Evolutionary conservation across 208 protist species (phyloP), one percentile per base, ranked within the genome.

Genomic region (Trypanosoma congolense): DNA sequence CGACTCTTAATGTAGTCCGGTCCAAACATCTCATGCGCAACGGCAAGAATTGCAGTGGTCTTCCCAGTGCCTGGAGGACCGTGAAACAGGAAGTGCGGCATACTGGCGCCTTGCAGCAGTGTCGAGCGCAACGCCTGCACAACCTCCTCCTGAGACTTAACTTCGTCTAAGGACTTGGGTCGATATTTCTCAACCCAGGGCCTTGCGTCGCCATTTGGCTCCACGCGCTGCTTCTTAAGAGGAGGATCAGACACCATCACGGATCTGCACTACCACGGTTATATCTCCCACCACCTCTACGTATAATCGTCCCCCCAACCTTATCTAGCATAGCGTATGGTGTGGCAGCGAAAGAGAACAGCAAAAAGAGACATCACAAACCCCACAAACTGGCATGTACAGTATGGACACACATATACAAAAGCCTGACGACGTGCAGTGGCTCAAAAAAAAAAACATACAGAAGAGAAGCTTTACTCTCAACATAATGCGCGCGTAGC

Each of bases 1-100:
- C 98, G 78, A 35, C 51, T 67, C 57, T 68, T 56, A 42, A 89
- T 78, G 58, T 89, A 90, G 40, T 95, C 82, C 2, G 84, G 96
- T 19, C 98, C 98, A 77, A 96, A 99, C 0, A 99, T 73, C 58
- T 99, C 83, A 14, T 86, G 79, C 4, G 97, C 96, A 14, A 99
- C 70, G 2, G 98, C 98, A 1, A 99, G 83, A 43, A 99, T 98
- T 8, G 97, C 93, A 0, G 97, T 98, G 24, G 99, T 99, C 73
- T 99, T 99, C 22, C 98, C 90, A 1, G 87, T 96, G 26, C 98
- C 98, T 4, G 97, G 97, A 6, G 98, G 98, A 2, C 98, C 98
- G 81, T 99, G 98, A 61, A 99, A 99, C 16, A 99, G 77, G 38
- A 99, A 89, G 77, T 99, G 98, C 10, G 98, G 98, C 72, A 99